Conservation (phyloP, 371 early-diverging fungal genomes). For the Blakeslea trispora region DNA sequence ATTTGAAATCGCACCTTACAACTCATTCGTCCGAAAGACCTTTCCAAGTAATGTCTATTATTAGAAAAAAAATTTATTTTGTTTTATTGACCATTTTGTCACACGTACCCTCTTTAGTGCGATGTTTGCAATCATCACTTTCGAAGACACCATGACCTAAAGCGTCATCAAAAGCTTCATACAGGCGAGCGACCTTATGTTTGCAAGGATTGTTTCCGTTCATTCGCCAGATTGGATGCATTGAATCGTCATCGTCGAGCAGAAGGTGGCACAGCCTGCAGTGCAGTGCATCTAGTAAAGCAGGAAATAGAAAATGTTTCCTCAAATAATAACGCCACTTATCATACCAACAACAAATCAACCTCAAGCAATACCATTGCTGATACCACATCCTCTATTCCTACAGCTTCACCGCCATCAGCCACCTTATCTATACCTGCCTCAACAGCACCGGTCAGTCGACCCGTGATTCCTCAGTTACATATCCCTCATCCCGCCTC, state of each 20-base stretch:
- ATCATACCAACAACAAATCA: constrained; percentile 6
- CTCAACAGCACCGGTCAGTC: constrained; percentile 1
- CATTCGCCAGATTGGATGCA: constrained; percentile 80
- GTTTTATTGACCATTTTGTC: constrained; percentile 10
- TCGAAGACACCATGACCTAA: constrained; percentile 76
- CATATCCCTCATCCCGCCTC: constrained; percentile 32
- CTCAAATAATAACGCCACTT: constrained; percentile 16
- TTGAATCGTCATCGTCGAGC: constrained; percentile 75
- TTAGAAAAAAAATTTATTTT: constrained; percentile 10
- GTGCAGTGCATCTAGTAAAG: constrained; percentile 26
- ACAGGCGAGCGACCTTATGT: constrained; percentile 75
- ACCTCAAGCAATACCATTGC: constrained; percentile 1
- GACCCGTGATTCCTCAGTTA: constrained; percentile 31
- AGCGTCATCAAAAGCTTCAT: constrained; percentile 76
- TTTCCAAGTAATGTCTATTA: constrained; percentile 30
- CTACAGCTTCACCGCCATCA: constrained; percentile 1
- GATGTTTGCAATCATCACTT: constrained; percentile 58
- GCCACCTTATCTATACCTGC: background rate
- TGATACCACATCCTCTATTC: constrained; percentile 1
- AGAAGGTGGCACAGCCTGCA: constrained; percentile 53
- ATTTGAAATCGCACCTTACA: constrained; percentile 47
- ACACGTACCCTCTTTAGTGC: constrained; percentile 24
- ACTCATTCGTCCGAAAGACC: constrained; percentile 45
- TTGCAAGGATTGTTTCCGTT: constrained; percentile 44
- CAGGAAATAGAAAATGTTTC: constrained; percentile 12